Conservation (phyloP, 371 early-diverging fungal genomes). For the Batkoa obscura region DNA sequence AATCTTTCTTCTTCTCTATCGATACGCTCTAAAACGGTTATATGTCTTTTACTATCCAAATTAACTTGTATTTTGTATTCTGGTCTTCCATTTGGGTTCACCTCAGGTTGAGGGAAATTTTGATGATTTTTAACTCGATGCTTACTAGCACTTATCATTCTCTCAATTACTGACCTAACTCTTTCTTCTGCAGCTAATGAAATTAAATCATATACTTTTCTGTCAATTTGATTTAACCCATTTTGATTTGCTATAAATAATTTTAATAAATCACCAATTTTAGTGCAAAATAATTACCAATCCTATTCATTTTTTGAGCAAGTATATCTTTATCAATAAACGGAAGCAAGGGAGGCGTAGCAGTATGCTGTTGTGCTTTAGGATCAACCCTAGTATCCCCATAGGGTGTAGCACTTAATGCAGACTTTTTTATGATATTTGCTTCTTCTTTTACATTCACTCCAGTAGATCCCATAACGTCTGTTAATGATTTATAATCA, state of each 20-base stretch:
- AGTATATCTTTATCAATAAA: too few relatives aligned
- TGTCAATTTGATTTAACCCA: too few relatives aligned
- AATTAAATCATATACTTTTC: constrained; percentile 27
- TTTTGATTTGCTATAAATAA: too few relatives aligned
- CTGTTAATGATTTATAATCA: constrained; percentile 39
- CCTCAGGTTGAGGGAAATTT: neutral
- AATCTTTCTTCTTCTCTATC: constrained; percentile 16
- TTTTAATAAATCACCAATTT: too few relatives aligned
- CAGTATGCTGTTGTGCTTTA: too few relatives aligned
- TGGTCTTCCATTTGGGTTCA: constrained; percentile 18
- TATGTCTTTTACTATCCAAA: constrained; percentile 46
- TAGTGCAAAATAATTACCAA: too few relatives aligned
- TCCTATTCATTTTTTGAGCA: too few relatives aligned
- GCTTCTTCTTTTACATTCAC: constrained; percentile 40
- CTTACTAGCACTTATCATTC: constrained; percentile 40
- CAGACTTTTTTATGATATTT: constrained; percentile 13
- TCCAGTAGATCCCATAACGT: constrained; percentile 73
- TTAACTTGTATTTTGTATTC: constrained; percentile 37
- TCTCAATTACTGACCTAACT: constrained; percentile 31
- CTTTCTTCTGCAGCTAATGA: constrained; percentile 46
- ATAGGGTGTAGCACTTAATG: constrained; percentile 10
- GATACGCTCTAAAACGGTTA: constrained; percentile 44
- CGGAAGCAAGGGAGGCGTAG: too few relatives aligned
- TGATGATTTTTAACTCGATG: constrained; percentile 37
- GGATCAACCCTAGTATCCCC: too few relatives aligned